These are phyloP conservation scores for Golubevia pallescens DNA, from an alignment of 1,284 basidiomycete genomes.

Conservation along the genomic window DNA sequence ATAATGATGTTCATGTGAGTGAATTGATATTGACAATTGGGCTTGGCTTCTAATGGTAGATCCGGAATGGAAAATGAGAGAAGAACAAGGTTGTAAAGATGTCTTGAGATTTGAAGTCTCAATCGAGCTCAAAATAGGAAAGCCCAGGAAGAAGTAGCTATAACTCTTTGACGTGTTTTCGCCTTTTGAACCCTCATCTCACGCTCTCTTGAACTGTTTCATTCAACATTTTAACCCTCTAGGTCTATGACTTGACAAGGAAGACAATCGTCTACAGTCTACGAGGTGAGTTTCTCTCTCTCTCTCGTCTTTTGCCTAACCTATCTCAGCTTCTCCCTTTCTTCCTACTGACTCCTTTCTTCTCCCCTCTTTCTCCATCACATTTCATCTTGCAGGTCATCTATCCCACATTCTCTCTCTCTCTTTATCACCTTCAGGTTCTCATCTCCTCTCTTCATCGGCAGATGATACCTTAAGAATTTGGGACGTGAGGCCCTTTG, in stretches of 20 bases:
- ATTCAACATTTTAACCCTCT: not conserved
- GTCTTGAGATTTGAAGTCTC: too few species aligned
- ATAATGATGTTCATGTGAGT: constrained; percentile 58
- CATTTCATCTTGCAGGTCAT: constrained; percentile 20
- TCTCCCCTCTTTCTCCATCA: too few species aligned
- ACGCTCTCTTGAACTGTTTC: not conserved
- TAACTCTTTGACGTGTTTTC: constrained; percentile 2
- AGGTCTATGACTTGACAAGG: constrained; percentile 45
- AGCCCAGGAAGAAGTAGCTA: constrained; percentile 12
- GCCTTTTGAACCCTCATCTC: not conserved
- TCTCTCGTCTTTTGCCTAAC: too few species aligned
- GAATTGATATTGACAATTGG: constrained; percentile 12
- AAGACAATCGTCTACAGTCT: constrained; percentile 41
- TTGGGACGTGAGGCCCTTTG: constrained; percentile 64
- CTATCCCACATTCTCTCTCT: constrained; percentile 49
- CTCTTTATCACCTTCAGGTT: constrained; percentile 50
- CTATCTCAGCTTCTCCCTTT: too few species aligned
- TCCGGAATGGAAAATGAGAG: too few species aligned
- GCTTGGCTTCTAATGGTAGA: too few species aligned
- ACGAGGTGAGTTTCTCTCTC: constrained; percentile 11
- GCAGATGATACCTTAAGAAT: constrained; percentile 57
- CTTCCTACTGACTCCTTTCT: constrained; percentile 7
- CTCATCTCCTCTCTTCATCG: constrained; percentile 45
- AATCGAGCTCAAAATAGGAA: too few species aligned
- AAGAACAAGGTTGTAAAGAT: too few species aligned